Evolutionary conservation across 1,139 yeast genomes (phyloP), one percentile per base, ranked within the genome.

Genomic region (Maudiozyma humilis): DNA sequence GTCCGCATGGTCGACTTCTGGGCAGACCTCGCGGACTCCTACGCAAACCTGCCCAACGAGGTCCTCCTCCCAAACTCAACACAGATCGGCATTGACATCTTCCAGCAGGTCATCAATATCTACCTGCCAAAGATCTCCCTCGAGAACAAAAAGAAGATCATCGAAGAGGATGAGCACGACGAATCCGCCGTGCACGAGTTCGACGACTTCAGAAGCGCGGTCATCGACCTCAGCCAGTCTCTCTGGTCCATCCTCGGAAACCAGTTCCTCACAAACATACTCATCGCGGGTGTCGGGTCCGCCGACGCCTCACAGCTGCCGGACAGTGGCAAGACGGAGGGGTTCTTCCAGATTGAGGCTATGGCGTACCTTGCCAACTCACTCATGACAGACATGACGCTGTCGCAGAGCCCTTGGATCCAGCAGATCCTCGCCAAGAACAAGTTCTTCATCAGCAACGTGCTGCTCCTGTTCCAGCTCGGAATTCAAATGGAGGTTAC

Each of bases 1-100:
- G 76, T 73, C 37, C 81, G 79, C 45, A 69, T 87, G 52, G 68
- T 85, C 4, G 79, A 79, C 43, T 86, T 88, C 57, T 91, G 97
- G 97, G 75, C 76, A 44, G 82, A 79, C 46, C 69, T 83, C 43
- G 78, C 82, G 8, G 93, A 84, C 49, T 71, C 76, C 1, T 76
- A 59, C 23, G 50, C 60, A 13, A 56, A 65, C 44, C 44, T 62
- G 41, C 51, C 60, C 5, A 47, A 52, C 16, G 63, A 57, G 38
- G 44, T 53, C 3, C 34, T 59, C 31, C 37, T 53, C 5, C 53
- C 55, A n/a, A 49, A 56, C 35, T 56, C 61, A 1, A 48, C 55
- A 13, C 49, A 52, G 17, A 39, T 60, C 18, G 58, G 64, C 2
- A 47, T 52, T 7, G 57, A 55, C 13, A 53, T 62, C 38, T 62